These are phyloP conservation scores for Phytophthora boehmeriae DNA, from an alignment of 352 stramenopile species.

Conservation along the genomic window DNA sequence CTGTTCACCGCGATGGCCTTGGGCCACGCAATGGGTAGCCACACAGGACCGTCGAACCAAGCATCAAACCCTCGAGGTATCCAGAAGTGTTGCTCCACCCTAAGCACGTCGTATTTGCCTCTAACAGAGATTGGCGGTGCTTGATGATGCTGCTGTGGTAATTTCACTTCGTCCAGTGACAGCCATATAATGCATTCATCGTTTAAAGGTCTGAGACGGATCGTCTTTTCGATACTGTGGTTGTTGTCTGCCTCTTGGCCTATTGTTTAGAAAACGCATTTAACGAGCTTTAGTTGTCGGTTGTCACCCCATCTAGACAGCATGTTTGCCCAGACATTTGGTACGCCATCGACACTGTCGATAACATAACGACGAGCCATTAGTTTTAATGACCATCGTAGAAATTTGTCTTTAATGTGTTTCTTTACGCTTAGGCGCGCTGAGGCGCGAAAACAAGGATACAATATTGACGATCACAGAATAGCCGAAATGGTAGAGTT, in stretches of 20 bases:
- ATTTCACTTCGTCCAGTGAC: no score
- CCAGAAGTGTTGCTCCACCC: neutral
- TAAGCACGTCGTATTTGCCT: no score
- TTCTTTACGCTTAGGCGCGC: conserved; percentile 14
- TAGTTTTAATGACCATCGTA: conserved; percentile 9
- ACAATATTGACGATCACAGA: neutral
- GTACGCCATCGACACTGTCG: conserved; percentile 9
- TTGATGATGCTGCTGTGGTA: no score
- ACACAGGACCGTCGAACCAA: conserved; percentile 9
- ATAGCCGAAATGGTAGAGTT: neutral
- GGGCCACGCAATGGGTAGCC: conserved; percentile 21
- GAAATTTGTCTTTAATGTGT: conserved; percentile 7
- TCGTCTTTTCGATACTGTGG: no score
- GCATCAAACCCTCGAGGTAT: neutral
- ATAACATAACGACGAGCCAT: conserved; percentile 19
- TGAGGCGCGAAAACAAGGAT: conserved; percentile 6
- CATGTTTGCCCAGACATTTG: conserved; percentile 26
- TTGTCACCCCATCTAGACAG: conserved; percentile 5
- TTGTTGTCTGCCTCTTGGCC: no score
- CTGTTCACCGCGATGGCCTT: conserved; percentile 14
- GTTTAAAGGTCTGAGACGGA: no score
- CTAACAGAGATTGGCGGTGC: no score
- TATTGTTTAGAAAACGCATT: no score
- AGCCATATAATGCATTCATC: no score
- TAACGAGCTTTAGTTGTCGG: neutral